Base-by-base conservation (phyloP, 192 early-diverging fungal genomes). In the Coemansia biformis region DNA sequence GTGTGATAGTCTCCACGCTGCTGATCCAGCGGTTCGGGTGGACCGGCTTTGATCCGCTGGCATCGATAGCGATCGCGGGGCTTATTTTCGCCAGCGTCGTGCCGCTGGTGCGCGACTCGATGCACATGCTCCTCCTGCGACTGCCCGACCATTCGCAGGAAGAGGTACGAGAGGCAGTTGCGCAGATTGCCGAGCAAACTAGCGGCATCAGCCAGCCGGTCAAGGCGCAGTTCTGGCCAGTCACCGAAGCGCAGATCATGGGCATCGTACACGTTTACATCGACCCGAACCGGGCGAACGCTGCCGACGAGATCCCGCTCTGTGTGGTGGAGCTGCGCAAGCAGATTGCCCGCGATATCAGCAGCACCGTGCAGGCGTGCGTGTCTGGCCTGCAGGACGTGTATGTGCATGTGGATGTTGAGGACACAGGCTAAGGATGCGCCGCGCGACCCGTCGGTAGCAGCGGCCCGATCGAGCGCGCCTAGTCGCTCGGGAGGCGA, bases 31-130 rank as follows among this genome's bases (percentile, higher is more conserved):
- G 63, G 58, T 93, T 91, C 63, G 91, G 86, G 1, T 98, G 94
- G 94, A 87, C 87, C 11, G 93, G 94, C 45, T 86, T 93, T 30
- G 94, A 98, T 66, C 94, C 94, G 0, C 79, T 95, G 32, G 90
- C 90, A 22, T 98, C 94, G 12, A 81, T 98, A 38, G 81, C 90
- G 38, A 98, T 98, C 60, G 87, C 90, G 0, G 57, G 83, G 6
- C 68, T 98, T 21, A 98, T 92, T 33, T 83, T 98, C 48, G 65
- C 84, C 59, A 84, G 81, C 32, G 86, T 90, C 5, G 81, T 91
- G 41, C 92, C 94, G 1, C 74, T 98, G 13, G 86, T 98, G 18
- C 79, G 78, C 31, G 70, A 82, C 48, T 86, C 87, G 1, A 78
- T 82, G 58, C 58, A 69, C 42, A 68, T 69, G 59, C 69, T 78